A percentile compares a stretch with the other conserved stretches of the same genome.
Evolutionary conservation across 129 eudicot genomes (phyloP).

Genomic region (Flaveria brownii): DNA sequence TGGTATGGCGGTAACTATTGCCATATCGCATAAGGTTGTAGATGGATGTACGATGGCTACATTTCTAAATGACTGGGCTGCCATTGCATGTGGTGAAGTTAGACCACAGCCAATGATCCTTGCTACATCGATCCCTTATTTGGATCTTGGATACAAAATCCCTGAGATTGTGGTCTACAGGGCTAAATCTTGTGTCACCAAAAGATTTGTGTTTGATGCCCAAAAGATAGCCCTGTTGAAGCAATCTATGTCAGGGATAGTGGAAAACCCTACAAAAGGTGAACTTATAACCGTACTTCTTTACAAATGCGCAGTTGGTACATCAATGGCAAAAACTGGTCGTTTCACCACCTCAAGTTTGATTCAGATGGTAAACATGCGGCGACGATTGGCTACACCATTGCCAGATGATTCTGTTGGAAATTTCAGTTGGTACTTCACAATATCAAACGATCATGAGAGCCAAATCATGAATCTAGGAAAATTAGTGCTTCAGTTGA

Average conservation of each 20-base stretch:
- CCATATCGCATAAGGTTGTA: slow-evolving; percentile 30
- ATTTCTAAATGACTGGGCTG: slow-evolving; percentile 36
- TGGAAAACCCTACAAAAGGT: slow-evolving; percentile 23
- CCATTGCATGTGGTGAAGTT: slow-evolving; percentile 15
- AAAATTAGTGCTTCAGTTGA: slow-evolving; percentile 18
- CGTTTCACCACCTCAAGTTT: slow-evolving; percentile 3
- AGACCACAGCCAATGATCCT: slow-evolving; percentile 17
- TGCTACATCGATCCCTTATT: slow-evolving; percentile 11
- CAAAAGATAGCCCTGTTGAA: slow-evolving; percentile 8
- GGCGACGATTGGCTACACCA: slow-evolving; percentile 12
- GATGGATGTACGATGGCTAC: slow-evolving; percentile 15
- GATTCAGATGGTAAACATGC: slow-evolving; percentile 35
- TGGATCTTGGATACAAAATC: slow-evolving; percentile 8
- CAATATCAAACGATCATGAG: neutral
- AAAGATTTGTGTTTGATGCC: slow-evolving; percentile 23
- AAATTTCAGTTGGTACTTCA: slow-evolving; percentile 31
- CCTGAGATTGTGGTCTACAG: slow-evolving; percentile 18
- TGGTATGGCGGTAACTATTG: slow-evolving; percentile 27
- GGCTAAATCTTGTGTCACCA: slow-evolving; percentile 13
- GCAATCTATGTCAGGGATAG: neutral
- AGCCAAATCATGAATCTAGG: neutral
- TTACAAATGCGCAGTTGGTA: slow-evolving; percentile 21
- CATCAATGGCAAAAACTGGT: slow-evolving; percentile 23
- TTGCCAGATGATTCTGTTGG: slow-evolving; percentile 21
- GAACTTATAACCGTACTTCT: slow-evolving; percentile 25